A percentile compares a stretch with the other conserved stretches of the same genome.
phyloP scores from a whole-genome alignment of 1,139 yeast genomes.

The Saccharomycopsis crataegensis region DNA sequence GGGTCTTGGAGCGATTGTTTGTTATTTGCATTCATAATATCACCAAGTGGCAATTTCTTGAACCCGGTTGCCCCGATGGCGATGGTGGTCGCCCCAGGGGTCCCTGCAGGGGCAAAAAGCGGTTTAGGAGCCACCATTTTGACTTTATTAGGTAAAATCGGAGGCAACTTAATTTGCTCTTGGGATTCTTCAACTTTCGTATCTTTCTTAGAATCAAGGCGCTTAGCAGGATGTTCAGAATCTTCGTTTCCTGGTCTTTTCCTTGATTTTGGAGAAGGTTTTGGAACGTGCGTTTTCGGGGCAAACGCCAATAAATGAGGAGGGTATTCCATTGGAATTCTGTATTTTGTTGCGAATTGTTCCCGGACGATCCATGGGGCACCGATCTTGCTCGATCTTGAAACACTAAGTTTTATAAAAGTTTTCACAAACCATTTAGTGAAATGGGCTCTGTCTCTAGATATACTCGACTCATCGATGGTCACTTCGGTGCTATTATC shows the following conservation, averaged over 20 bases:
- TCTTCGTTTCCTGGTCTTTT: slow-evolving; percentile 1
- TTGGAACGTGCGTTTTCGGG: background rate
- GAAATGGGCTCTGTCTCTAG: slow-evolving; percentile 79
- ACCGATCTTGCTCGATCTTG: slow-evolving; percentile 77
- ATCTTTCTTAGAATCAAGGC: background rate
- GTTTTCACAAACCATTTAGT: slow-evolving; percentile 88
- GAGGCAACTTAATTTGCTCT: background rate
- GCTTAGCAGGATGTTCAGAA: background rate
- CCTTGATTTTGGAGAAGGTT: background rate
- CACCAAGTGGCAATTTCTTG: background rate
- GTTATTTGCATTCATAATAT: background rate
- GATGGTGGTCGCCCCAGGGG: background rate
- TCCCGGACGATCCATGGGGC: slow-evolving; percentile 97
- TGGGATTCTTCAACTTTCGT: background rate
- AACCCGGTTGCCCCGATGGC: background rate
- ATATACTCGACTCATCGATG: slow-evolving; percentile 64
- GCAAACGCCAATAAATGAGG: slow-evolving; percentile 39
- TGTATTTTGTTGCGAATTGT: slow-evolving; percentile 51
- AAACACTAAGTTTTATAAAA: slow-evolving; percentile 76
- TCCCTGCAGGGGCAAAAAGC: no score
- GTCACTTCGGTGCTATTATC: slow-evolving; percentile 50
- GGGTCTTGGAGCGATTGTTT: background rate
- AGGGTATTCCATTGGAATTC: slow-evolving; percentile 54
- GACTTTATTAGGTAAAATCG: no score
- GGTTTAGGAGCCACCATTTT: no score